Conservation (phyloP, 169 alveolate species). For the Plasmodium vivax region DNA sequence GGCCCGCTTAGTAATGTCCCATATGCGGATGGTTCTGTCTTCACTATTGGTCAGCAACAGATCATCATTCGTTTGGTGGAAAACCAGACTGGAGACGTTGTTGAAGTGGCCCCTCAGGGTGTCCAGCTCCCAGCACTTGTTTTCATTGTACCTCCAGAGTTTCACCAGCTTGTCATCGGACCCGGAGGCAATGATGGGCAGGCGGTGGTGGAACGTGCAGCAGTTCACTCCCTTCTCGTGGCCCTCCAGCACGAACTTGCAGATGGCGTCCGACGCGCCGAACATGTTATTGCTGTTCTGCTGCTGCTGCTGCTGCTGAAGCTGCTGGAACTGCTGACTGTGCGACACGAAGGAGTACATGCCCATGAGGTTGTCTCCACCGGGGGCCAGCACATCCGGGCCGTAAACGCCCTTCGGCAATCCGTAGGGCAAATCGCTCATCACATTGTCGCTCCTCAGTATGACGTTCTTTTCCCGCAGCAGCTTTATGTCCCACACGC, state of each 20-base stretch:
- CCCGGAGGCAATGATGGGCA: constrained; percentile 93
- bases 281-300: constrained; percentile 45
- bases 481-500: constrained; percentile 96
- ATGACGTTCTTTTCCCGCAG: constrained; percentile 93
- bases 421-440: constrained; percentile 32
- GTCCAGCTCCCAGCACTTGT: constrained; percentile 94
- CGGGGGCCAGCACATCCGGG: not conserved
- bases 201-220: constrained; percentile 93
- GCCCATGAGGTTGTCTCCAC: not conserved
- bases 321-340: not conserved
- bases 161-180: constrained; percentile 95
- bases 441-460: constrained; percentile 10
- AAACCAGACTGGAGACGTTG: constrained; percentile 94
- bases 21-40: constrained; percentile 94
- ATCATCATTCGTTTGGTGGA: constrained; percentile 92
- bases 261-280: constrained; percentile 78
- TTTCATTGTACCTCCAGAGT: constrained; percentile 94
- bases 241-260: constrained; percentile 94
- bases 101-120: constrained; percentile 94
- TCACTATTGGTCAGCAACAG: constrained; percentile 93
- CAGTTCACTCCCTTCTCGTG: constrained; percentile 98
- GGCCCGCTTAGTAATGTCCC: constrained; percentile 95
- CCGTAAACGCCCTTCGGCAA: not conserved
- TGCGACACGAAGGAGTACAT: constrained; percentile 11
- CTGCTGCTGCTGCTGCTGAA: not conserved